Percentiles rank a stretch among this genome's conserved stretches.
Conservation (phyloP, 306 rosid genomes). For the Medicago ruthenica region DNA sequence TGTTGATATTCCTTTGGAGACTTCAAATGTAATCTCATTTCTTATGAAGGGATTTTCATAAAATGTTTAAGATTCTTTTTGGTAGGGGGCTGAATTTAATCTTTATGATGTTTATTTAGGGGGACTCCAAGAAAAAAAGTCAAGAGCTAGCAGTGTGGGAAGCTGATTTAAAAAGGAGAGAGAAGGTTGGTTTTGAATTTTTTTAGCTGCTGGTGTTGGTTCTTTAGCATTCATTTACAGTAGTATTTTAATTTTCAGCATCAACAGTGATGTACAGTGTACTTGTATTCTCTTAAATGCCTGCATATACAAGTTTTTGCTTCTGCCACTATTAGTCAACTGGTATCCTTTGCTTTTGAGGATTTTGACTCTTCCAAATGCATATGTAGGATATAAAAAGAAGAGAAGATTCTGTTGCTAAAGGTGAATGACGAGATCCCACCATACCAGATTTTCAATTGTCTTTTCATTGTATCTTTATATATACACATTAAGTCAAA, state of each 20-base stretch:
- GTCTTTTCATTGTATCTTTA: slow-evolving; percentile 14
- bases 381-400: slow-evolving; percentile 74
- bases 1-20: slow-evolving; percentile 86
- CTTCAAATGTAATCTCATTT: slow-evolving; percentile 60
- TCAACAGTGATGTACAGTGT: slow-evolving; percentile 8
- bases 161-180: slow-evolving; percentile 85
- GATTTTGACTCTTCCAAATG: slow-evolving; percentile 41
- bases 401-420: slow-evolving; percentile 87
- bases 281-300: slow-evolving; percentile 26
- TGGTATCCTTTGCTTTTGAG: slow-evolving; percentile 34
- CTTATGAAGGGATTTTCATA: slow-evolving; percentile 22
- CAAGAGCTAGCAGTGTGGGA: slow-evolving; percentile 94
- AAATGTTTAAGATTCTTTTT: slow-evolving; percentile 15
- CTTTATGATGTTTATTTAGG: slow-evolving; percentile 50
- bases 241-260: slow-evolving; percentile 36
- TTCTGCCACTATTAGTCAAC: slow-evolving; percentile 33
- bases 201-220: slow-evolving; percentile 7
- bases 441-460: slow-evolving; percentile 24
- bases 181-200: slow-evolving; percentile 59
- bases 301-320: slow-evolving; percentile 20
- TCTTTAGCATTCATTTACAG: slow-evolving; percentile 4
- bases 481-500: slow-evolving; percentile 23
- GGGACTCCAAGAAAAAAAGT: slow-evolving; percentile 73
- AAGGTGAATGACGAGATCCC: slow-evolving; percentile 50
- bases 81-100: slow-evolving; percentile 38